A percentile compares a stretch with the other conserved stretches of the same genome.
phyloP scores from a whole-genome alignment of 768 basidiomycete genomes.

The Suillus decipiens region DNA sequence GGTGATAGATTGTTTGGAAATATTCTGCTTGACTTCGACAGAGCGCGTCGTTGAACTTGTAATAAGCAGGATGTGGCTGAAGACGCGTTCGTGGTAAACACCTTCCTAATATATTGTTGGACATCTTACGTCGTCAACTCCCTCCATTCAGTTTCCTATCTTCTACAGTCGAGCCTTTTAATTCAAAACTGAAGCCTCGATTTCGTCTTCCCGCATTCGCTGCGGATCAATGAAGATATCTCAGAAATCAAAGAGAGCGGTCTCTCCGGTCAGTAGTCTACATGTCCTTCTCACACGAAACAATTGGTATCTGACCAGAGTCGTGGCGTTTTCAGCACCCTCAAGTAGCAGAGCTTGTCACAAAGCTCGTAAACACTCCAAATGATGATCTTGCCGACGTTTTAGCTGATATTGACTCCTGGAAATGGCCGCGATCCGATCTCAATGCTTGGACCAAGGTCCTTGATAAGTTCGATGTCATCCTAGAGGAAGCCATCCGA shows the following conservation, averaged over 20 bases:
- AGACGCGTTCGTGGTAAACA: slow-evolving; percentile 20
- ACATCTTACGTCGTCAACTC: slow-evolving; percentile 23
- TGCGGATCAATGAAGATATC: slow-evolving; percentile 84
- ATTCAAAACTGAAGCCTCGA: slow-evolving; percentile 16
- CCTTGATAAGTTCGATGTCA: slow-evolving; percentile 91
- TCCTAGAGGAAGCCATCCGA: slow-evolving; percentile 79
- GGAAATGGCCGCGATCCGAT: slow-evolving; percentile 97
- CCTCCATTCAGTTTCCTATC: slow-evolving; percentile 9
- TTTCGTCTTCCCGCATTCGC: slow-evolving; percentile 38
- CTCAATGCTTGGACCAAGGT: slow-evolving; percentile 96
- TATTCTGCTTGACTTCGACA: background rate
- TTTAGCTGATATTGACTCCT: slow-evolving; percentile 69
- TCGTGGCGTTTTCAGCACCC: slow-evolving; percentile 52
- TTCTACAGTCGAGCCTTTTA: slow-evolving; percentile 18
- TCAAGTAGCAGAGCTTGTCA: slow-evolving; percentile 80
- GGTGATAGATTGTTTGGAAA: background rate
- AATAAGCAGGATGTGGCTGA: slow-evolving; percentile 3
- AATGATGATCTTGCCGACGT: slow-evolving; percentile 72
- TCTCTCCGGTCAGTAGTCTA: slow-evolving; percentile 64
- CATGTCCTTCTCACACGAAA: slow-evolving; percentile 12
- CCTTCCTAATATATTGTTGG: slow-evolving; percentile 35
- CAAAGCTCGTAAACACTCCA: slow-evolving; percentile 61
- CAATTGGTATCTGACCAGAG: slow-evolving; percentile 6
- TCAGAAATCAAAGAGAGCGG: slow-evolving; percentile 80
- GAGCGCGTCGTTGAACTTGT: slow-evolving; percentile 18